phyloP scores from a whole-genome alignment of 1,139 yeast genomes.

The Candida sanyaensis region DNA sequence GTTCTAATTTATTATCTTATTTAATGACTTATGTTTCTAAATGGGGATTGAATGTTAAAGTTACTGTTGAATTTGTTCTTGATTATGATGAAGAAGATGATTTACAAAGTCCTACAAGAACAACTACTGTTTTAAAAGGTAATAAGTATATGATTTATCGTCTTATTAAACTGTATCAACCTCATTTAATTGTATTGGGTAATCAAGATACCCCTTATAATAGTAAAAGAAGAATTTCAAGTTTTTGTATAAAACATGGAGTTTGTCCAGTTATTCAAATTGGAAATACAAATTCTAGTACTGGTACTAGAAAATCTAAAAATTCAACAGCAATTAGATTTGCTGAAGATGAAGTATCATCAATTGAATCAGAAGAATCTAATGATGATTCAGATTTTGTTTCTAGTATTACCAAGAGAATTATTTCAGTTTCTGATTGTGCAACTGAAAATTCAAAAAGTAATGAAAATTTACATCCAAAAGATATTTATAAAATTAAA shows the following conservation, averaged over 20 bases:
- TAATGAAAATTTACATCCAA: slow-evolving; percentile 17
- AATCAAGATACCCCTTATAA: slow-evolving; percentile 15
- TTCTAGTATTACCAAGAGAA: slow-evolving; percentile 5
- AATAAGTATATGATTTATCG: slow-evolving; percentile 39
- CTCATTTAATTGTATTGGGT: slow-evolving; percentile 40
- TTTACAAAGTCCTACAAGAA: not conserved
- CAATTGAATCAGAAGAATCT: slow-evolving; percentile 18
- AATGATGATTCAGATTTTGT: not conserved
- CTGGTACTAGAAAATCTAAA: not conserved
- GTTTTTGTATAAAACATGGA: slow-evolving; percentile 21
- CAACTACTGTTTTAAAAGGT: slow-evolving; percentile 20
- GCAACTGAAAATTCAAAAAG: slow-evolving; percentile 21
- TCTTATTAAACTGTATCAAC: slow-evolving; percentile 44
- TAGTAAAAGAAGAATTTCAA: too few relatives aligned
- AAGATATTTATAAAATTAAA: slow-evolving; percentile 43
- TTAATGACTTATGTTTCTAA: slow-evolving; percentile 22
- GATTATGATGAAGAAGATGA: slow-evolving; percentile 19
- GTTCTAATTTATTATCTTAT: slow-evolving; percentile 43
- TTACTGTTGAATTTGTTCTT: slow-evolving; percentile 56
- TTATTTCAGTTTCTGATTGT: slow-evolving; percentile 25
- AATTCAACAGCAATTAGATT: slow-evolving; percentile 8
- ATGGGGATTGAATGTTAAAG: slow-evolving; percentile 37
- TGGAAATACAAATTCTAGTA: slow-evolving; percentile 18
- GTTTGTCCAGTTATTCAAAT: slow-evolving; percentile 43
- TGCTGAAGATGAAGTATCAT: not conserved